Evolutionary conservation across 2,329 filamentous ascomycete genomes (phyloP), one percentile per base, ranked within the genome.

Genomic region (Trichoderma simmonsii): DNA sequence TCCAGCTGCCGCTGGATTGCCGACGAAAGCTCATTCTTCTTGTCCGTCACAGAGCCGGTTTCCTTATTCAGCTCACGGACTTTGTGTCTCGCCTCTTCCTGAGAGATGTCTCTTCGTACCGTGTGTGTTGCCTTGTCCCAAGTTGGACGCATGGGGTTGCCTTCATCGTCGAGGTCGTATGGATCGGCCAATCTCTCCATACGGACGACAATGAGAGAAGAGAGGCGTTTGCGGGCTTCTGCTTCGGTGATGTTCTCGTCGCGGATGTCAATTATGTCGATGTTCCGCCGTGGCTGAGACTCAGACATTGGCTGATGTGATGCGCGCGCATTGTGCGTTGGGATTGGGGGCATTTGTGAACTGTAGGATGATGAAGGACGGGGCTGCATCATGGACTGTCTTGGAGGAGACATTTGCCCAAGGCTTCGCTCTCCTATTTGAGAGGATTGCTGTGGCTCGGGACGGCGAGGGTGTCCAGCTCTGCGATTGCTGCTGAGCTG

Each of bases 1-100:
- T 86, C 83, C 9, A 88, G 75, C 70, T 87, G 86, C 3, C 77
- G 77, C 71, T 83, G 82, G 26, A 86, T 79, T 2, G 76, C 73
- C 0, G 78, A 72, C 3, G 76, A 78, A 30, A 87, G 77, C 0
- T 74, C 73, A 4, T 77, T 77, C 75, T 81, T 83, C 77, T 85
- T 87, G 51, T 83, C 78, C 15, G 75, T 28, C 14, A 83, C 77
- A 0, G 77, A 66, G 9, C 72, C 75, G 0, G 67, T 36, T 6
- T 76, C 74, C 26, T 68, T 75, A 21, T 84, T 78, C 24, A 88
- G 78, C 5, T 80, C 73, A 12, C 78, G 79, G 15, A 87, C 80
- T 32, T 80, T 80, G 9, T 75, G 78, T 3, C 74, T 77, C 1
- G 81, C 82, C 9, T 82, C 82, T n/a, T 77, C 74, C 34, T 83